Conservation (phyloP, 805 yeast genomes). For the Metschnikowia proteae region DNA sequence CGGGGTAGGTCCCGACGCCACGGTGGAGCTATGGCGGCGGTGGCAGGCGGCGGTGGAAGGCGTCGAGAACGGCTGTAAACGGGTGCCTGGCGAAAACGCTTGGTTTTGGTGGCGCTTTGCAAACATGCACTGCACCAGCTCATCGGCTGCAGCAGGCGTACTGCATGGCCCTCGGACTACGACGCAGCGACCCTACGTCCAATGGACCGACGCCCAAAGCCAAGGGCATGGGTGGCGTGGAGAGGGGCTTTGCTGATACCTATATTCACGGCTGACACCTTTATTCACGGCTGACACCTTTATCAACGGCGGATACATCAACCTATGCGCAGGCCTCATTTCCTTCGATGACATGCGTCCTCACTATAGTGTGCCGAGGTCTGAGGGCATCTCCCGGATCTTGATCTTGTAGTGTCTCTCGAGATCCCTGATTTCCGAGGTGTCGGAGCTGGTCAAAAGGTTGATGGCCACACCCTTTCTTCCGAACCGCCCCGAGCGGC, state of each 20-base stretch:
- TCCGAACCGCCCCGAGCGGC: constrained; percentile 98
- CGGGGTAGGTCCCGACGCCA: not conserved
- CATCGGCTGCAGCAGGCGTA: not conserved
- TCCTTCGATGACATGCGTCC: not conserved
- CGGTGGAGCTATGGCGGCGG: no score
- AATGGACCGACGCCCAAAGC: no score
- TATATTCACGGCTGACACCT: no score
- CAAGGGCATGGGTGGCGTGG: no score
- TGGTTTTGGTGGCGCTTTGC: no score
- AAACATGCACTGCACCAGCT: not conserved
- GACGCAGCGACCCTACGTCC: no score
- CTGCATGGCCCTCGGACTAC: not conserved
- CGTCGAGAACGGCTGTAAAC: no score
- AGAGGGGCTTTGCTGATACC: no score
- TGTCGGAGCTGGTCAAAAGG: constrained; percentile 81
- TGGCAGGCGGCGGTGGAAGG: no score
- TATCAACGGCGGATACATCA: no score
- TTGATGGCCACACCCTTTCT: constrained; percentile 98
- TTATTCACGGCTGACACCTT: no score
- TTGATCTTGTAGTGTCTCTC: constrained; percentile 71
- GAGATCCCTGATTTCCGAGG: constrained; percentile 65
- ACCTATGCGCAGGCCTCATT: not conserved
- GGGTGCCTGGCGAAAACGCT: no score
- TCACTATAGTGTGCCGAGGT: constrained; percentile 5
- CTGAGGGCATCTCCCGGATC: constrained; percentile 67